phyloP scores from a whole-genome alignment of 2,329 filamentous ascomycete genomes.

The Leptodontidium sp. region DNA sequence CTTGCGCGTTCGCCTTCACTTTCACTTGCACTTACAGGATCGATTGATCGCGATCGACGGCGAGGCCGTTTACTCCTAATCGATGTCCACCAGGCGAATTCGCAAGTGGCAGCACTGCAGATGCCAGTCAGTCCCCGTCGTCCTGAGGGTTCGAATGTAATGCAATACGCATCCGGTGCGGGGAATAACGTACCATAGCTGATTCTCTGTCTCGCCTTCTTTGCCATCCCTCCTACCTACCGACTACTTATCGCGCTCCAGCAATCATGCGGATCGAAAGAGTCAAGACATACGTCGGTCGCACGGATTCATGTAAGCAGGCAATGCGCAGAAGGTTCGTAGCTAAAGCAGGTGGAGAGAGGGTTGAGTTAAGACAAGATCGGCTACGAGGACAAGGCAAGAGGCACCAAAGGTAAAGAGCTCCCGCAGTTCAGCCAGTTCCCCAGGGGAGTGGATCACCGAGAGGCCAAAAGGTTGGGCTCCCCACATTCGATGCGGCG shows the following conservation, averaged over 20 bases:
- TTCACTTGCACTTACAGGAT: slow-evolving; percentile 70
- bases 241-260: slow-evolving; percentile 25
- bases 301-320: slow-evolving; percentile 29
- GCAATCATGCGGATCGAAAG: slow-evolving; percentile 33
- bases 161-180: slow-evolving; percentile 9
- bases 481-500: slow-evolving; percentile 22
- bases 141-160: neutral
- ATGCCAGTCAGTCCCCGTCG: slow-evolving; percentile 29
- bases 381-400: neutral
- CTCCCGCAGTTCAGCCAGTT: slow-evolving; percentile 13
- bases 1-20: neutral
- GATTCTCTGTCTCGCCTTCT: slow-evolving; percentile 74
- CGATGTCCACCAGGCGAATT: slow-evolving; percentile 85
- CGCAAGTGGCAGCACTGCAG: slow-evolving; percentile 73
- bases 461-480: neutral
- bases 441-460: slow-evolving; percentile 23
- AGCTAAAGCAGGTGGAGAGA: slow-evolving; percentile 10
- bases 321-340: slow-evolving; percentile 15
- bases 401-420: slow-evolving; percentile 15
- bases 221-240: slow-evolving; percentile 59
- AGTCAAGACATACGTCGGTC: slow-evolving; percentile 23
- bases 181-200: slow-evolving; percentile 65
- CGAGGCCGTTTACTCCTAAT: slow-evolving; percentile 93
- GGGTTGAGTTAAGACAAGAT: neutral
- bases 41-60: slow-evolving; percentile 81